These are phyloP conservation scores for Trichophyton verrucosum DNA, from an alignment of 2,329 filamentous ascomycete species.

Conservation along the genomic window DNA sequence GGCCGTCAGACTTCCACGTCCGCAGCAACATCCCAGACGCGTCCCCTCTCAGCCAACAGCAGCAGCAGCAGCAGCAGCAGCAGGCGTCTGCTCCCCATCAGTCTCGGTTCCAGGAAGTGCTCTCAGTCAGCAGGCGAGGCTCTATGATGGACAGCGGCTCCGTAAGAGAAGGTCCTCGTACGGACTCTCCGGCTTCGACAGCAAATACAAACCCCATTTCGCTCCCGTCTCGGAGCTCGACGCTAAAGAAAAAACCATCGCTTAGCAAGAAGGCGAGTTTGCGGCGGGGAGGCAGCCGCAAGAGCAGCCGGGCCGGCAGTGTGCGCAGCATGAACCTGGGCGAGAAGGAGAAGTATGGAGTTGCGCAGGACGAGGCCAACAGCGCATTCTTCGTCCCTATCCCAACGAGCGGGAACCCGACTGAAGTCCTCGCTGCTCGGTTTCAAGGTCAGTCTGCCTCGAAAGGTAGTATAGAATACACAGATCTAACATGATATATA, in stretches of 20 bases:
- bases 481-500: conserved; percentile 25
- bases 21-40: conserved; percentile 23
- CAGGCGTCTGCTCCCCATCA: conserved; percentile 18
- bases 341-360: conserved; percentile 41
- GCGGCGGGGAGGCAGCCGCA: conserved; percentile 65
- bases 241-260: conserved; percentile 79
- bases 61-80: too few relatives aligned
- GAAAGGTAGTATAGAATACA: background rate
- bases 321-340: conserved; percentile 68
- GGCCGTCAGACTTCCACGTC: conserved; percentile 26
- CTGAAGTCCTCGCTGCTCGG: conserved; percentile 70
- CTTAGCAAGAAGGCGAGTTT: conserved; percentile 61
- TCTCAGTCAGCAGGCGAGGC: conserved; percentile 23
- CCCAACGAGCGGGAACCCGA: conserved; percentile 75
- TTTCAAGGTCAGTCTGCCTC: conserved; percentile 61
- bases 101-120: conserved; percentile 30
- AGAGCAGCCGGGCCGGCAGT: conserved; percentile 73
- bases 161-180: conserved; percentile 10
- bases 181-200: conserved; percentile 32
- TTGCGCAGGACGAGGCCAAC: conserved; percentile 49
- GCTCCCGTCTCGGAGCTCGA: conserved; percentile 47
- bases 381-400: conserved; percentile 85
- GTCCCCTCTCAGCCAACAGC: conserved; percentile 13
- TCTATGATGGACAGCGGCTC: conserved; percentile 19
- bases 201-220: conserved; percentile 22